Base-by-base conservation (phyloP, 1,284 basidiomycete species). In the Microbotryum saponariae region DNA sequence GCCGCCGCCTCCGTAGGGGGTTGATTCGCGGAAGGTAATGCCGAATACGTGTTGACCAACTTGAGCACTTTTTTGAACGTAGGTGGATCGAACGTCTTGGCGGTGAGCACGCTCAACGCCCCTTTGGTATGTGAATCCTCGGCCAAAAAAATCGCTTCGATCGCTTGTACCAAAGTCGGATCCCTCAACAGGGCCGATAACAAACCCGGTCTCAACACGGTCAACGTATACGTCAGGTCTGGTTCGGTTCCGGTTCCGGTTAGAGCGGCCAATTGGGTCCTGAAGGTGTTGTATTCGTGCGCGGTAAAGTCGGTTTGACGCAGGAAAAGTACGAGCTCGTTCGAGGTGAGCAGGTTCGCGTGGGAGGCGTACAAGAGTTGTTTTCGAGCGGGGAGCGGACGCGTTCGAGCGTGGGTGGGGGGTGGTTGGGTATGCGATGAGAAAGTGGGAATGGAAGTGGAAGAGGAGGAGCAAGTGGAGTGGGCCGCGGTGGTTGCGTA, bases 301-400 rank as follows among this genome's bases (percentile, higher is more conserved):
- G 74, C 74, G 5, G 72, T 63, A 46, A 79, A 71, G 66, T 77
- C 77, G 56, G 70, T 73, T 51, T 76, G 77, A 29, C 75, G 71
- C 68, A 79, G 77, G 50, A 79, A 69, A 14, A 79, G 69, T 58
- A 78, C 72, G 45, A 78, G 66, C 16, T 73, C 64, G 47, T 74
- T 74, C 8, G 62, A 55, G 5, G 65, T 46, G 48, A 79, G 65
- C n/a, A 79, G 72, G 62, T 77, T 73, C 51, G 58, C 58, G 67
- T 78, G 78, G 54, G 73, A 72, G 25, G 70, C 61, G 71, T 73
- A 75, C 37, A 78, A 70, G 64, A 75, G 75, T 23, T 72, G 66
- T 69, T 79, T 79, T 58, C 77, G 73, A 5, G 58, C n/a, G 12
- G 70, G 70, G 8, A 67, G 62, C 1, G 64, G 60, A 5, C 64